Base-by-base conservation (phyloP, 179 eudicot species). In the Vitellaria paradoxa region DNA sequence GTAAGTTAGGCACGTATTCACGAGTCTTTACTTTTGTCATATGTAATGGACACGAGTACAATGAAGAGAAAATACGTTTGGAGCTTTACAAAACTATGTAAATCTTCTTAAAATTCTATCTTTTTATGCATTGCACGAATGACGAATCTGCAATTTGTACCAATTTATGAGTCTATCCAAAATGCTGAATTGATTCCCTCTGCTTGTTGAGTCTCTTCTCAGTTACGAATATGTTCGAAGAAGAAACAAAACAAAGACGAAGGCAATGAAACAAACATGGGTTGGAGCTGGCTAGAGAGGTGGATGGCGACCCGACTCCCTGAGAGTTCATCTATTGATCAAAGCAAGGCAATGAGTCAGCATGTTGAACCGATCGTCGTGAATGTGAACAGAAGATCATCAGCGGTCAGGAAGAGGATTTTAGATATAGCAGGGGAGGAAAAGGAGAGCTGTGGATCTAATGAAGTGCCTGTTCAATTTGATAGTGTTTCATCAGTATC, bases 221-320 rank as follows among this genome's bases (percentile, higher is more conserved):
- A 92, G 97, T 81, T 91, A 81, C 85, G 93, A 77, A 79, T 91
- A 61, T 93, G 93, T 78, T 80, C 96, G 7, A 92, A 89, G 92
- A 93, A 85, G 85, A 91, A 85, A 67, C 88, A 86, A 20, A 73
- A 63, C 50, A 88, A 71, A 80, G 69, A 78, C 0, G 84, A 84
- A 45, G 88, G 81, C 21, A 75, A 81, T 1, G 93, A 90, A 61
- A 47, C 87, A 59, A 84, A 84, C 86, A 77, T 81, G 83, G 89
- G 93, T 14, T 91, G 90, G 95, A 91, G 83, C 85, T 93, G 97
- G 97, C 86, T 93, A 0, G 97, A 93, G 82, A 85, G 96, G 59
- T 93, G 97, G 97, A 93, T 93, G 97, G 97, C 96, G 45, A 87
- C 97, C 69, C 89, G 93, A 6, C 84, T 83, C 73, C 85, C 88